A percentile compares a stretch with the other conserved stretches of the same genome.
These are phyloP conservation scores for Neurospora sp. DNA, from an alignment of 495 filamentous ascomycete species.

Conservation along the genomic window DNA sequence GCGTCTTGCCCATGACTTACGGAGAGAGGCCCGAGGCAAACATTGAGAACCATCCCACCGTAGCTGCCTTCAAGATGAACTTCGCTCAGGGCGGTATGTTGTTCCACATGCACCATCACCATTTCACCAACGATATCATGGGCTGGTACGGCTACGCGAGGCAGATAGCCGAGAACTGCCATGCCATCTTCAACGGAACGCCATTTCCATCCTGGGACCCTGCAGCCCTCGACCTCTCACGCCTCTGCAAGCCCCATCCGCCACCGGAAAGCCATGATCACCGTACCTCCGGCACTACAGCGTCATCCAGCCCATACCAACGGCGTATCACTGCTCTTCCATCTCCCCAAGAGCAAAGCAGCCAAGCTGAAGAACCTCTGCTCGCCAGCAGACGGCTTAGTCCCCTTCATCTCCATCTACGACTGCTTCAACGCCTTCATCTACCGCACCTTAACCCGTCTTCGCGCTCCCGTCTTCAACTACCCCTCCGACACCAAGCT, in stretches of 20 bases:
- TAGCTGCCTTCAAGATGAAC: slow-evolving; percentile 32
- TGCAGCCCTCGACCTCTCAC: slow-evolving; percentile 23
- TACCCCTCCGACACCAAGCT: slow-evolving; percentile 14
- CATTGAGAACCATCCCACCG: slow-evolving; percentile 22
- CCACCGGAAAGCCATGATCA: not conserved
- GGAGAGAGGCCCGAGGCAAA: slow-evolving; percentile 31
- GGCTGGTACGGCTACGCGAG: slow-evolving; percentile 28
- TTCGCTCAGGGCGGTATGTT: slow-evolving; percentile 34
- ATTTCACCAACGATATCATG: slow-evolving; percentile 36
- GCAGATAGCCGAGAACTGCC: slow-evolving; percentile 37
- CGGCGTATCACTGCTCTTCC: slow-evolving; percentile 25
- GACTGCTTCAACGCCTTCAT: slow-evolving; percentile 33
- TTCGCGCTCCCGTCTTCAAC: slow-evolving; percentile 25
- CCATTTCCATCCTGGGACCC: slow-evolving; percentile 26
- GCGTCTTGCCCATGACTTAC: slow-evolving; percentile 29
- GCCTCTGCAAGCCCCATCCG: slow-evolving; percentile 24
- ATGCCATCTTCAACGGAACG: slow-evolving; percentile 21
- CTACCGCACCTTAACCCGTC: slow-evolving; percentile 24
- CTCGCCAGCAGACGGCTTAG: slow-evolving; percentile 1
- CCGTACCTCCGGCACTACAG: slow-evolving; percentile 5
- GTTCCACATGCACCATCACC: slow-evolving; percentile 35
- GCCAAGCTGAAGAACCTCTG: slow-evolving; percentile 23
- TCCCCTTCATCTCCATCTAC: slow-evolving; percentile 32
- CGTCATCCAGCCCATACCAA: slow-evolving; percentile 23
- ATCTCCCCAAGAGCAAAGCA: slow-evolving; percentile 34